These are phyloP conservation scores for Sugiyamaella grinbergsii DNA, from an alignment of 1,139 yeast genomes.

Conservation along the genomic window DNA sequence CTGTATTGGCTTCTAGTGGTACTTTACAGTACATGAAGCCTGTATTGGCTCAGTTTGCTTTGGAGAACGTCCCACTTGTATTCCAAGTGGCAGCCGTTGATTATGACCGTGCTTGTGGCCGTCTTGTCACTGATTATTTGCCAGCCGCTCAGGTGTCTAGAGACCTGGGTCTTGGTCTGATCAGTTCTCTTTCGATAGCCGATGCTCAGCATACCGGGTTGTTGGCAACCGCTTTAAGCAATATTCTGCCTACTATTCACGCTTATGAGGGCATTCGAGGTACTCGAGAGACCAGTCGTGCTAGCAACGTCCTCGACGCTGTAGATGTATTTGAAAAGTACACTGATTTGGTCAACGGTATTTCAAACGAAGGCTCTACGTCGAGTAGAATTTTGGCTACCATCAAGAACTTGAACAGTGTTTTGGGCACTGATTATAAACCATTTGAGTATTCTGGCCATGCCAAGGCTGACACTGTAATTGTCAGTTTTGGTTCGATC, in stretches of 20 bases:
- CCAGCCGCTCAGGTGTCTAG: conserved; percentile 66
- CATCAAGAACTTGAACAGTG: conserved; percentile 46
- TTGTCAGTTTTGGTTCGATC: conserved; percentile 75
- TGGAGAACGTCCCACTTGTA: conserved; percentile 49
- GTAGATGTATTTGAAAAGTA: conserved; percentile 50
- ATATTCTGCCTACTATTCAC: conserved; percentile 63
- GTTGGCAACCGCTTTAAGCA: conserved; percentile 65
- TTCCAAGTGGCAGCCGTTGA: conserved; percentile 75
- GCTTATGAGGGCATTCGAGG: conserved; percentile 80
- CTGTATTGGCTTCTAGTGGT: conserved; percentile 66
- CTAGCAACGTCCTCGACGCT: conserved; percentile 51
- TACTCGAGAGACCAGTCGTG: conserved; percentile 57
- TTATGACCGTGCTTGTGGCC: conserved; percentile 55
- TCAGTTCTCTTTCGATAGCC: conserved; percentile 55
- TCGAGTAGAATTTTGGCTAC: conserved; percentile 24
- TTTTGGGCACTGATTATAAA: conserved; percentile 60
- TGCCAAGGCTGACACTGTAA: conserved; percentile 62
- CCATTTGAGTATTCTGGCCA: conserved; percentile 75
- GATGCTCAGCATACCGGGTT: conserved; percentile 64
- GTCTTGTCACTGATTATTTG: conserved; percentile 63
- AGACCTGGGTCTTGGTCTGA: conserved; percentile 65
- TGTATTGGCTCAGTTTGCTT: conserved; percentile 47
- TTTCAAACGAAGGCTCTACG: conserved; percentile 17
- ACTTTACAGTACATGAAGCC: conserved; percentile 71
- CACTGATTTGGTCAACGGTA: conserved; percentile 32